Evolutionary conservation across 2,329 filamentous ascomycete genomes (phyloP), one percentile per base, ranked within the genome.

Genomic region (Colletotrichum lupini): DNA sequence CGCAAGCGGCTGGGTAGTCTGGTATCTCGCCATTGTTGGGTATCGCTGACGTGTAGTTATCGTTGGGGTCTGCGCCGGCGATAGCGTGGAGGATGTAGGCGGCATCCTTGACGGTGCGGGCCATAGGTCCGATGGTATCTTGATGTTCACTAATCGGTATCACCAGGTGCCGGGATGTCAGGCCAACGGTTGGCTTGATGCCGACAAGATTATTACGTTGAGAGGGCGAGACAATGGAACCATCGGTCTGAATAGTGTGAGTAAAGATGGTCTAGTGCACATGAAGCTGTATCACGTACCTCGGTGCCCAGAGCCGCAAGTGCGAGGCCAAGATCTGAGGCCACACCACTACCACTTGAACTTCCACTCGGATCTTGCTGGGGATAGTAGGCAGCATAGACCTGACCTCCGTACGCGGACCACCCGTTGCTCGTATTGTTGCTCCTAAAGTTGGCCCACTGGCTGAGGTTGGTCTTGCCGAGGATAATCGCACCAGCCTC

Each of bases 181-280:
- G 83, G 0, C 92, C 92, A 1, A 93, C 89, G 0, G 91, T 92
- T 1, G 92, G 90, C 78, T 92, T 92, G 79, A 94, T 91, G 1
- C 90, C 92, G 0, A 93, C 91, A 1, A 93, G 75, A 66, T 92
- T 91, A 80, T 89, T 92, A 1, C 76, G 68, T 30, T 80, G 75
- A 1, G 83, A 78, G 0, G 92, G 92, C 5, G 83, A 86, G 1
- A 93, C 76, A 61, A 93, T 92, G 16, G 89, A 92, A 3, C 91
- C 91, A 73, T 85, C 85, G 0, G 92, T 93, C 78, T 92, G 5
- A 2, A 2, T 5, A 14, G 2, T 16, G 53, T 73, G 24, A 73
- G 42, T 6, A 12, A 30, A 16, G 11, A 12, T 12, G 16, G 5
- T 12, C 11, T 14, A 16, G 3, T 32, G 11, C 5, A 8, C 49